These are phyloP conservation scores for Didymella exigua DNA, from an alignment of 2,329 filamentous ascomycete species.

Conservation along the genomic window DNA sequence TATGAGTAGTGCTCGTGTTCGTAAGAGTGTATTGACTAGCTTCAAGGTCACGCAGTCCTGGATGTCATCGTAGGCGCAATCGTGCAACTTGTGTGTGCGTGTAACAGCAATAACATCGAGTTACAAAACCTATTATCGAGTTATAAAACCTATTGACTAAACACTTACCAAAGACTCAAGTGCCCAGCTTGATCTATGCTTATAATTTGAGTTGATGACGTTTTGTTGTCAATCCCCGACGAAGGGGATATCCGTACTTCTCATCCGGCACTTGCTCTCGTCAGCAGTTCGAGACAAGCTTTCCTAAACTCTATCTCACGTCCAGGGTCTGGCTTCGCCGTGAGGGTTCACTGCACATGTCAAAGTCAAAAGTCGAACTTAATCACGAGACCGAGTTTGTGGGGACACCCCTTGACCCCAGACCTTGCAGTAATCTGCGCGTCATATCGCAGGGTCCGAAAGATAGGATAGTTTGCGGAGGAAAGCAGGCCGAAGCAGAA, in stretches of 20 bases:
- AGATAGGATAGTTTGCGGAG: constrained; percentile 10
- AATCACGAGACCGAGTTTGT: background rate
- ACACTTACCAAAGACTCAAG: background rate
- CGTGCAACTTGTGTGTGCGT: background rate
- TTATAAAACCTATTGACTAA: background rate
- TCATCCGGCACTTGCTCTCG: background rate
- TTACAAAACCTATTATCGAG: background rate
- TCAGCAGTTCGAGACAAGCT: background rate
- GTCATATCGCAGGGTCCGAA: constrained; percentile 6
- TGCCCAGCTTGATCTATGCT: background rate
- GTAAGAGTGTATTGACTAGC: background rate
- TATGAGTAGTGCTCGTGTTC: background rate
- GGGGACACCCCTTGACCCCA: background rate
- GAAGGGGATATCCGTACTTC: background rate
- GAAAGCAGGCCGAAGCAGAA: constrained; percentile 5
- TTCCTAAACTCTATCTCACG: background rate
- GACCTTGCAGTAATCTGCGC: constrained; percentile 6
- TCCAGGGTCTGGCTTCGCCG: background rate
- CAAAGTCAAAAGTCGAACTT: constrained; percentile 8
- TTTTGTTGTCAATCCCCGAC: background rate
- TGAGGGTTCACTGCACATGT: constrained; percentile 3
- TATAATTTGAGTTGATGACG: background rate
- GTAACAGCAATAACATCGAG: background rate
- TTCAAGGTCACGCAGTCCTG: background rate
- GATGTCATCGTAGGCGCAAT: background rate